phyloP scores from a whole-genome alignment of 2,329 filamentous ascomycete genomes.

The Cladosporium sp. region DNA sequence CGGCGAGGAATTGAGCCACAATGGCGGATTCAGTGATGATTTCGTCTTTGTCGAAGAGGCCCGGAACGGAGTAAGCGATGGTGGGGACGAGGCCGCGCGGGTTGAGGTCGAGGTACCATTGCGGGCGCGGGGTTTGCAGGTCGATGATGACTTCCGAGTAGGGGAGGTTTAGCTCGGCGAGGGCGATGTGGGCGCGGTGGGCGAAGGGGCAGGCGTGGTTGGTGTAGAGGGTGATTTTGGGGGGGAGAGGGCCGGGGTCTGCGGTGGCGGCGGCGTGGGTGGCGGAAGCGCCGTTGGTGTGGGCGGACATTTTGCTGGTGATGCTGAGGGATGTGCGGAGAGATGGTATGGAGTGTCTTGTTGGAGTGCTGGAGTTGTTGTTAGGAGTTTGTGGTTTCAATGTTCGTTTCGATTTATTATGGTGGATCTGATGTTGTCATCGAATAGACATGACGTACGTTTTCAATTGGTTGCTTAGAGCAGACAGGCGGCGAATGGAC shows the following conservation, averaged over 20 bases:
- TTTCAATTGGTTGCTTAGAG: conserved; percentile 6
- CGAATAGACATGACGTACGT: conserved; percentile 10
- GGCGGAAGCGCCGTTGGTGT: conserved; percentile 16
- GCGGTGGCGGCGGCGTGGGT: neutral
- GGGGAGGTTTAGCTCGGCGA: conserved; percentile 34
- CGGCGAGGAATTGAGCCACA: conserved; percentile 70
- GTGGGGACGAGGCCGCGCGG: conserved; percentile 76
- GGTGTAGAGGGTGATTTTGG: conserved; percentile 68
- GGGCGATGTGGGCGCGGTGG: conserved; percentile 60
- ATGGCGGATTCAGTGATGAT: conserved; percentile 74
- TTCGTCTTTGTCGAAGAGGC: conserved; percentile 44
- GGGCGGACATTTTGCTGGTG: conserved; percentile 12
- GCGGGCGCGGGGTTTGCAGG: conserved; percentile 65
- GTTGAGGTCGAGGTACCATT: conserved; percentile 75
- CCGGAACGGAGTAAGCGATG: conserved; percentile 60
- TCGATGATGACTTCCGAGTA: conserved; percentile 57
- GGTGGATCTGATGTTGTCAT: conserved; percentile 1
- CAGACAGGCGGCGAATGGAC: conserved; percentile 10
- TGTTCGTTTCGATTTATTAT: neutral
- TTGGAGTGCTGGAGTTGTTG: neutral
- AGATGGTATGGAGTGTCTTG: neutral
- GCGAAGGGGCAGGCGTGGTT: conserved; percentile 71
- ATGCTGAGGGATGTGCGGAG: neutral
- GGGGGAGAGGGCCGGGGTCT: conserved; percentile 19
- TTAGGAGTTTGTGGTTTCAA: neutral